Evolutionary conservation across 495 filamentous ascomycete genomes (phyloP), one percentile per base, ranked within the genome.

Genomic region (Penicillium bovifimosum): DNA sequence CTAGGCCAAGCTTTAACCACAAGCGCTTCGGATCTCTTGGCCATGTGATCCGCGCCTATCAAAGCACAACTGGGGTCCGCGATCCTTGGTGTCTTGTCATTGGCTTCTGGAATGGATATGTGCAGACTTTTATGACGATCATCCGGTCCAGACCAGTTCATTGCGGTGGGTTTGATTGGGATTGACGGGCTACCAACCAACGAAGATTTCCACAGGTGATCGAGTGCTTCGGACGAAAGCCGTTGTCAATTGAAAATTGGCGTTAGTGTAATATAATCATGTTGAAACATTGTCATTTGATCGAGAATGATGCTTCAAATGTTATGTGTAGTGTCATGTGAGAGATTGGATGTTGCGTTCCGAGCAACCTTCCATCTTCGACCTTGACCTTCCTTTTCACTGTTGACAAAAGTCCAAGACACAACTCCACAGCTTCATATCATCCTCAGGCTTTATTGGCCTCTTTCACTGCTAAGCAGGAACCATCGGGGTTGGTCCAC

Each of bases 41-140:
- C 46, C 34, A 39, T 18, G 24, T 39, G 34, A 20, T 31, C 1
- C 34, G 24, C 13, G 46, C 33, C 34, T 48, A 29, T 39, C 33
- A 48, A 29, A 39, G 6, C 11, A 27, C 28, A 29, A 14, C 5
- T 5, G 18, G 18, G 16, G 9, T n/a, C 14, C n/a, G 6, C 11
- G 31, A 17, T 34, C 16, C 9, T 10, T 3, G 2, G 7, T 16
- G n/a, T 14, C 27, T 6, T 48, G n/a, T 29, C 13, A 53, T 58
- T 54, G 47, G 52, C 80, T 79, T 59, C 64, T 18, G 58, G 39
- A 42, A 65, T 57, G 43, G 54, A 61, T 5, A n/a, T 27, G 34
- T 32, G 8, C 18, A 14, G 38, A 13, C 33, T n/a, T 34, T 28
- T 52, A 50, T 50, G 43, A 29, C 31, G 61, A 61, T 63, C 61